Conservation (phyloP, 257 asterid species). For the Lycium barbarum region DNA sequence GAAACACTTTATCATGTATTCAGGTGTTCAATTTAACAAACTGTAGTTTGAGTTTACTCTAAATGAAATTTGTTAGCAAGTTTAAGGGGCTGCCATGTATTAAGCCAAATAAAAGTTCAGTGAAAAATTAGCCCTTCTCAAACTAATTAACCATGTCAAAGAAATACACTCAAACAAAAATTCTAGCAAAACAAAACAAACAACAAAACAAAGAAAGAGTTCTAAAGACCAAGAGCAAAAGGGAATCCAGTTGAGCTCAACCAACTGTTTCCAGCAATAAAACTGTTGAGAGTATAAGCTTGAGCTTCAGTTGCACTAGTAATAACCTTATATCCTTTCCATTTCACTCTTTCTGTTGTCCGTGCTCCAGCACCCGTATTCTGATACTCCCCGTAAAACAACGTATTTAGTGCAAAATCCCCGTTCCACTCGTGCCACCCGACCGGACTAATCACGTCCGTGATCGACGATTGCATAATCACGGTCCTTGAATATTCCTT, state of each 20-base stretch:
- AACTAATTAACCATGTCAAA: background rate
- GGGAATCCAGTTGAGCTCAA: slow-evolving; percentile 47
- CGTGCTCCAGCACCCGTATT: slow-evolving; percentile 46
- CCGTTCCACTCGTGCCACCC: slow-evolving; percentile 51
- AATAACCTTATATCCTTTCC: slow-evolving; percentile 43
- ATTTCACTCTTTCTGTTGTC: slow-evolving; percentile 39
- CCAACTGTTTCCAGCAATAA: slow-evolving; percentile 42
- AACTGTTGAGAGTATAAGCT: slow-evolving; percentile 33
- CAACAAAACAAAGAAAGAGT: background rate
- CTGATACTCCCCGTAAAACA: slow-evolving; percentile 43
- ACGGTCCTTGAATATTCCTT: slow-evolving; percentile 43
- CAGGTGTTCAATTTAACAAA: no score
- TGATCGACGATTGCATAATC: slow-evolving; percentile 40
- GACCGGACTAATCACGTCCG: slow-evolving; percentile 37
- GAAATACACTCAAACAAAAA: no score
- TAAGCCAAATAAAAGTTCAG: no score
- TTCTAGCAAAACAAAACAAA: background rate
- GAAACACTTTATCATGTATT: no score
- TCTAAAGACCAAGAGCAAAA: slow-evolving; percentile 34
- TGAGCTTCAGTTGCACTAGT: slow-evolving; percentile 44
- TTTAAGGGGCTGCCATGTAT: no score
- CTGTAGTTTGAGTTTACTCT: no score
- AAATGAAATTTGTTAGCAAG: no score
- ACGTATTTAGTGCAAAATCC: slow-evolving; percentile 40
- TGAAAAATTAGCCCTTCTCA: no score